Evolutionary conservation across 1,284 basidiomycete genomes (phyloP).

Genomic region (Leccinum subrobustum): DNA sequence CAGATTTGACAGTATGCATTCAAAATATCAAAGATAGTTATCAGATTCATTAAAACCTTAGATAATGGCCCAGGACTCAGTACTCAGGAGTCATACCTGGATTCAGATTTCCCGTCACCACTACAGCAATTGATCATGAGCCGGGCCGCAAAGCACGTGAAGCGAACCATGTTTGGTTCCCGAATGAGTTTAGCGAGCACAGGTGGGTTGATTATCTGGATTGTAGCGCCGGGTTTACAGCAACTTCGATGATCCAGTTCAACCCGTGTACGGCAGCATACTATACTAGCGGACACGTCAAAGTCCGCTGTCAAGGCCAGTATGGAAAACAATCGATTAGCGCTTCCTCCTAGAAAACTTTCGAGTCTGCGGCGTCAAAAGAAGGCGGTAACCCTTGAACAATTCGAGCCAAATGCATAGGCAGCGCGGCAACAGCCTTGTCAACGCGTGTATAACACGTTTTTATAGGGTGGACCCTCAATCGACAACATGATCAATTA

Average conservation of each 20-base stretch:
- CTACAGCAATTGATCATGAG: slow-evolving; percentile 6
- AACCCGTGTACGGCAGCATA: background rate
- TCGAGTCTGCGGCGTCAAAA: slow-evolving; percentile 24
- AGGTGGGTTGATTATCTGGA: slow-evolving; percentile 9
- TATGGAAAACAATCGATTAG: slow-evolving; percentile 5
- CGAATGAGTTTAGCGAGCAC: slow-evolving; percentile 1
- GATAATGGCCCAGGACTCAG: background rate
- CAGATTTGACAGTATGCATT: background rate
- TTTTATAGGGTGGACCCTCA: slow-evolving; percentile 40
- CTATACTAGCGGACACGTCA: slow-evolving; percentile 2
- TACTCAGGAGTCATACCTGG: background rate
- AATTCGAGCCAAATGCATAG: slow-evolving; percentile 17
- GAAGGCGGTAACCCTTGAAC: slow-evolving; percentile 21
- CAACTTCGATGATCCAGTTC: slow-evolving; percentile 5
- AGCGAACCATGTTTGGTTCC: background rate
- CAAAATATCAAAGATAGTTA: background rate
- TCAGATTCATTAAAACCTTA: background rate
- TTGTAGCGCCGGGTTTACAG: slow-evolving; percentile 14
- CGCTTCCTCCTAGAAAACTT: slow-evolving; percentile 18
- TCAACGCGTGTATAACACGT: slow-evolving; percentile 36
- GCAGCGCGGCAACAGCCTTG: slow-evolving; percentile 34
- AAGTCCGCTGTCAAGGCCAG: slow-evolving; percentile 18
- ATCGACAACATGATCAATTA: slow-evolving; percentile 33
- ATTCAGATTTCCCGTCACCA: background rate
- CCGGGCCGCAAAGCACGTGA: background rate